These are phyloP conservation scores for Trametes sp. DNA, from an alignment of 1,284 basidiomycete genomes.

Conservation along the genomic window DNA sequence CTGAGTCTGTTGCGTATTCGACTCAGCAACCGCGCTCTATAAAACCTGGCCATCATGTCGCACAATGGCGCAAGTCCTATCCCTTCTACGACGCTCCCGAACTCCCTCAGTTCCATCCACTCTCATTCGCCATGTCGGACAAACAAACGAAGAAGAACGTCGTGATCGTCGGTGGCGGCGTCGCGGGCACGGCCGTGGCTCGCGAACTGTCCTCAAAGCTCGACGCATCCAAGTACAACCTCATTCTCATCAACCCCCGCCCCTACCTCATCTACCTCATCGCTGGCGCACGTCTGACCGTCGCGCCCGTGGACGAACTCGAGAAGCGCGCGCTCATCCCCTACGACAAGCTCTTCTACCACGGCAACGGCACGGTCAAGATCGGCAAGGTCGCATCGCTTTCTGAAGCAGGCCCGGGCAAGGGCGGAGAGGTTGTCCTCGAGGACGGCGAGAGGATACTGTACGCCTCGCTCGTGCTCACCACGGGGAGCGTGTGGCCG, in stretches of 20 bases:
- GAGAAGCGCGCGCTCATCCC: conserved; percentile 47
- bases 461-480: conserved; percentile 63
- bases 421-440: conserved; percentile 55
- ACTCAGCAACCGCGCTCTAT: background rate
- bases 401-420: conserved; percentile 44
- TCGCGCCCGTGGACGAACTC: conserved; percentile 42
- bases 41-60: conserved; percentile 3
- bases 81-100: background rate
- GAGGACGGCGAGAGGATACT: conserved; percentile 56
- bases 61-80: background rate
- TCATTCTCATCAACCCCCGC: conserved; percentile 46
- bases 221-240: conserved; percentile 40
- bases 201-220: conserved; percentile 45
- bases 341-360: conserved; percentile 55
- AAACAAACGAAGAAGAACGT: conserved; percentile 41
- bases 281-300: conserved; percentile 45
- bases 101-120: no score
- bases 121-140: background rate
- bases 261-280: conserved; percentile 44
- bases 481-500: conserved; percentile 64
- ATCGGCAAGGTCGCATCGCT: conserved; percentile 55
- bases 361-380: conserved; percentile 54
- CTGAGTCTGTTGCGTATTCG: background rate
- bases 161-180: conserved; percentile 50
- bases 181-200: conserved; percentile 39